Base-by-base conservation (phyloP, 2,329 filamentous ascomycete species). In the Fusarium dlaminii region DNA sequence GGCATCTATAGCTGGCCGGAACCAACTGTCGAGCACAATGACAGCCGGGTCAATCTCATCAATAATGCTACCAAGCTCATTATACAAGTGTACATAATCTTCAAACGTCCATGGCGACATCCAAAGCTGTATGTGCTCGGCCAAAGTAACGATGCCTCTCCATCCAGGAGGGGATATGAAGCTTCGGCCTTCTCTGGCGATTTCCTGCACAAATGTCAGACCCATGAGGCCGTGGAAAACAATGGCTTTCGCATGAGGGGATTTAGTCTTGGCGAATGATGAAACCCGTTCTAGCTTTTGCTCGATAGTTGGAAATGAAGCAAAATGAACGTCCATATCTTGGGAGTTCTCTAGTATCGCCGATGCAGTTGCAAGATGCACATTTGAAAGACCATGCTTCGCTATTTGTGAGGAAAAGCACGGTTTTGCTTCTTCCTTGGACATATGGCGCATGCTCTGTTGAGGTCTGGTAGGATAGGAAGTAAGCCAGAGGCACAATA, bases 371-470 rank as follows among this genome's bases (percentile, higher is more conserved):
- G 83, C 83, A 8, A 84, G 66, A 58, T 81, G 81, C 24, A 83
- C 82, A 51, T 84, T 84, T 15, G 79, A 80, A 14, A 82, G 75
- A 34, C 83, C 82, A 56, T 78, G 77, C 14, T 82, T 82, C 79
- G 11, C 45, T 36, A 6, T 69, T 69, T 4, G 51, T 48, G 6
- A 68, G 34, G 20, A 68, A 68, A 6, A 68, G 24, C 4, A 60
- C 55, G 4, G 55, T 68, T 6, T 40, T 46, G 10, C 63, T 63
- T 17, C 17, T 39, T 9, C 63, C 66, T 17, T 54, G 39, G 13
- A 68, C 18, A 8, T 37, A 68, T 1, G 36, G 63, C 1, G 40
- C 4, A 36, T 46, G 24, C 8, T 29, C 34, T 9, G n/a, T 14
- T 24, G 34, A 14, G 20, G 36, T n/a, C 4, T 49, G 22, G 3